A percentile compares a stretch with the other conserved stretches of the same genome.
phyloP scores from a whole-genome alignment of 2,329 filamentous ascomycete species.

The Penicillium freii region DNA sequence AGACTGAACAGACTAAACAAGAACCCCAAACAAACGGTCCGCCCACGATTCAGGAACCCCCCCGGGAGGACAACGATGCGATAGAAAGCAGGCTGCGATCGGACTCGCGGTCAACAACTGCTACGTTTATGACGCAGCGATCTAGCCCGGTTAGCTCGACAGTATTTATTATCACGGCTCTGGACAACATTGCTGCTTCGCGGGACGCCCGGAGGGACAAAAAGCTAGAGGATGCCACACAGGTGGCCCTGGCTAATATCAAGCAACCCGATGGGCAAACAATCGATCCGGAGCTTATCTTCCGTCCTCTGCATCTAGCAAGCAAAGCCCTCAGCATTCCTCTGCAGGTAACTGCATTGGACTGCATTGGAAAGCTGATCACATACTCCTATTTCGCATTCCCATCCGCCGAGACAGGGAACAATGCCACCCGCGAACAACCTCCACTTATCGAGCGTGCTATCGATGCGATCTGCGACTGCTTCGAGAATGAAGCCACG shows the following conservation, averaged over 20 bases:
- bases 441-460: slow-evolving; percentile 90
- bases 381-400: slow-evolving; percentile 97
- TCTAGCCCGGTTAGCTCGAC: slow-evolving; percentile 80
- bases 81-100: slow-evolving; percentile 50
- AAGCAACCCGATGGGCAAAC: slow-evolving; percentile 77
- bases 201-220: slow-evolving; percentile 89
- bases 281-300: slow-evolving; percentile 87
- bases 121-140: slow-evolving; percentile 51
- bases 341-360: slow-evolving; percentile 83
- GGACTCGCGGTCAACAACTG: slow-evolving; percentile 60
- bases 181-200: slow-evolving; percentile 87
- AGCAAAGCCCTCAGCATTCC: slow-evolving; percentile 82
- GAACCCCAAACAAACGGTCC: slow-evolving; percentile 17
- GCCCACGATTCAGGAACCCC: slow-evolving; percentile 24
- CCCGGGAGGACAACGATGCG: slow-evolving; percentile 19
- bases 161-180: slow-evolving; percentile 89
- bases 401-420: slow-evolving; percentile 47
- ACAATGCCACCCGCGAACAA: slow-evolving; percentile 35
- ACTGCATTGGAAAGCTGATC: slow-evolving; percentile 98
- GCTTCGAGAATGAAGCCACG: slow-evolving; percentile 95
- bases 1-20: slow-evolving; percentile 27
- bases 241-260: slow-evolving; percentile 79
- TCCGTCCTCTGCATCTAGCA: slow-evolving; percentile 84
- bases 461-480: slow-evolving; percentile 99
- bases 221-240: slow-evolving; percentile 75